phyloP scores from a whole-genome alignment of 257 asterid genomes.

The Nyctanthes arbortristis region DNA sequence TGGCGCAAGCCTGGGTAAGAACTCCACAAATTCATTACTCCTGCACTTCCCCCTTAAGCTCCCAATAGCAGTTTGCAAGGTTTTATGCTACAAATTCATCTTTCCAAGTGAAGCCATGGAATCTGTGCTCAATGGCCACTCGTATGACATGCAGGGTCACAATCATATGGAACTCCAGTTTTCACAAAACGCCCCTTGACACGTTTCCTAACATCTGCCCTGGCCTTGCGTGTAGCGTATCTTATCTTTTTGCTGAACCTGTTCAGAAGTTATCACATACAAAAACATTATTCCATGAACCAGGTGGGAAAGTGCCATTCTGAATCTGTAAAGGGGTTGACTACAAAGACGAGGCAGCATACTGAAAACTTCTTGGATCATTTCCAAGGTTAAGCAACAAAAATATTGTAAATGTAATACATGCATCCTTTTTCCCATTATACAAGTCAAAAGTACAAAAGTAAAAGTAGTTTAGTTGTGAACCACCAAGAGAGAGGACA shows the following conservation, averaged over 20 bases:
- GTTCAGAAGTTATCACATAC: slow-evolving; percentile 1
- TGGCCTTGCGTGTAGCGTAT: slow-evolving; percentile 65
- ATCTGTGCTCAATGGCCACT: slow-evolving; percentile 29
- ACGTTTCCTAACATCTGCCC: slow-evolving; percentile 73
- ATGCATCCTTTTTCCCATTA: no score
- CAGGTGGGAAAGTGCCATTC: background rate
- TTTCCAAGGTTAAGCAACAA: background rate
- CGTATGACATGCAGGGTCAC: slow-evolving; percentile 49
- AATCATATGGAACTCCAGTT: slow-evolving; percentile 68
- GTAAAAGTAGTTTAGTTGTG: no score
- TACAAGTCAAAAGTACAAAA: no score
- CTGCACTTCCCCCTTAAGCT: slow-evolving; percentile 16
- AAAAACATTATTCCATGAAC: background rate
- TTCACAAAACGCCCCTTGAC: slow-evolving; percentile 78
- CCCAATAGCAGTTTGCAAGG: slow-evolving; percentile 15
- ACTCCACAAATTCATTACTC: slow-evolving; percentile 2
- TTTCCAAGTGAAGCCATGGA: slow-evolving; percentile 5
- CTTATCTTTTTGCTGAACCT: slow-evolving; percentile 66
- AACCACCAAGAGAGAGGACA: no score
- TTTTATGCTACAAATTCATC: slow-evolving; percentile 4
- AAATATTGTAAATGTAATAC: no score
- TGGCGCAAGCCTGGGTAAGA: slow-evolving; percentile 7
- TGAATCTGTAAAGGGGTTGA: background rate
- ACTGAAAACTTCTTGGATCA: background rate
- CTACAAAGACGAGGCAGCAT: background rate